Percentiles rank a stretch among this genome's conserved stretches.
These are phyloP conservation scores for Phytophthora idaei DNA, from an alignment of 352 stramenopile species.

Conservation along the genomic window DNA sequence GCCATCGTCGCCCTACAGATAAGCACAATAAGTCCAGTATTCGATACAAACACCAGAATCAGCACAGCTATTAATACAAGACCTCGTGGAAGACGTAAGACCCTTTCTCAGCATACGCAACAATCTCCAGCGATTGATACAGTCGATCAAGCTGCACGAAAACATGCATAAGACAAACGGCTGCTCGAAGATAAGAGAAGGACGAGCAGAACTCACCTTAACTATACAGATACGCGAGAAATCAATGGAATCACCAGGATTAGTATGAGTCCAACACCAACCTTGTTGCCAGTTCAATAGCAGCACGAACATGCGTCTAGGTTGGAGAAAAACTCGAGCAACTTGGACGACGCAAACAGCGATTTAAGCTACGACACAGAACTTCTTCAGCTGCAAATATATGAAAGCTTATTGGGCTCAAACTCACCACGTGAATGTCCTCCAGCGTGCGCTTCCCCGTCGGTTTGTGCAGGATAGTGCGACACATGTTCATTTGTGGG, in stretches of 20 bases:
- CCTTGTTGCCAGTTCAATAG: constrained; percentile 3
- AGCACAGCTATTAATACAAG: not conserved
- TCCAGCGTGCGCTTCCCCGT: constrained; percentile 67
- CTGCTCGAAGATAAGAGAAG: not conserved
- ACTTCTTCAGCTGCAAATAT: not conserved
- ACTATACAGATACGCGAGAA: constrained; percentile 16
- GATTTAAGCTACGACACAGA: constrained; percentile 65
- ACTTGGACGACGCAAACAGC: constrained; percentile 68
- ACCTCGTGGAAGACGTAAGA: constrained; percentile 72
- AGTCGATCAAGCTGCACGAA: constrained; percentile 63
- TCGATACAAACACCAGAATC: not conserved
- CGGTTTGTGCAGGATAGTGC: constrained; percentile 57
- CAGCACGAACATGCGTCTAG: constrained; percentile 68
- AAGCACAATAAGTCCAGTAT: not conserved
- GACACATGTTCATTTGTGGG: constrained; percentile 55
- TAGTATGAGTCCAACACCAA: not conserved
- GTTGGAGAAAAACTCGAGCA: constrained; percentile 84
- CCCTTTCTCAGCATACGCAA: constrained; percentile 47
- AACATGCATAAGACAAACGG: constrained; percentile 4
- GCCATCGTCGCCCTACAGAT: constrained; percentile 63
- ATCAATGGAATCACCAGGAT: not conserved
- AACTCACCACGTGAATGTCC: constrained; percentile 68
- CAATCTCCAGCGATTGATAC: constrained; percentile 74
- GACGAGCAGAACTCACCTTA: constrained; percentile 28
- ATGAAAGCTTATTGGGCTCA: not conserved